Conservation (phyloP, 2,329 filamentous ascomycete species). For the Aureobasidium pullulans region DNA sequence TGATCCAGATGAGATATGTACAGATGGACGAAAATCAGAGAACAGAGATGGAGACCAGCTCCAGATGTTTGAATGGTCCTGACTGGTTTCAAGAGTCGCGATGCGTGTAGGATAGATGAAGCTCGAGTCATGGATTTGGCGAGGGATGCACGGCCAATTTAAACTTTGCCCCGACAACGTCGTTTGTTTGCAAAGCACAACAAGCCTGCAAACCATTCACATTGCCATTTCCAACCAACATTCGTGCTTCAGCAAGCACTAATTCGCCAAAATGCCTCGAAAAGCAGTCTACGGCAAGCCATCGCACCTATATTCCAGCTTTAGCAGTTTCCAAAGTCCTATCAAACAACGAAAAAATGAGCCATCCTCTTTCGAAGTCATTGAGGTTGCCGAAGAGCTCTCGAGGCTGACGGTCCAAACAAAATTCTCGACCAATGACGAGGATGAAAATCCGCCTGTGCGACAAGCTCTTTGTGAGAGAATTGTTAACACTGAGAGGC, state of each 20-base stretch:
- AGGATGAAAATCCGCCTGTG: neutral
- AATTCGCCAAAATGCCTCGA: conserved; percentile 23
- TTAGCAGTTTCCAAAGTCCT: conserved; percentile 22
- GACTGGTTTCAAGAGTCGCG: neutral
- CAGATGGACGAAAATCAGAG: neutral
- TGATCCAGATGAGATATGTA: neutral
- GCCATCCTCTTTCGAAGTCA: conserved; percentile 17
- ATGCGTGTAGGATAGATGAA: conserved; percentile 2
- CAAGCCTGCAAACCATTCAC: neutral
- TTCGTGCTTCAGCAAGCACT: neutral
- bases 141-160: neutral
- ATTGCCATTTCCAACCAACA: neutral
- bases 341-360: conserved; percentile 12
- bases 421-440: neutral
- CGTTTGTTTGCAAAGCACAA: conserved; percentile 12
- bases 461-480: conserved; percentile 1
- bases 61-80: neutral
- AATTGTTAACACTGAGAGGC: conserved; percentile 1
- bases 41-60: neutral
- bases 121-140: conserved; percentile 6
- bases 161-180: conserved; percentile 10
- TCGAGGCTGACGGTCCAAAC: conserved; percentile 17
- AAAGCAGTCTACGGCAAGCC: conserved; percentile 34
- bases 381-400: conserved; percentile 24
- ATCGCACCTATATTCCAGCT: conserved; percentile 23